Base-by-base conservation (phyloP, 768 basidiomycete species). In the Auricularia sp. region DNA sequence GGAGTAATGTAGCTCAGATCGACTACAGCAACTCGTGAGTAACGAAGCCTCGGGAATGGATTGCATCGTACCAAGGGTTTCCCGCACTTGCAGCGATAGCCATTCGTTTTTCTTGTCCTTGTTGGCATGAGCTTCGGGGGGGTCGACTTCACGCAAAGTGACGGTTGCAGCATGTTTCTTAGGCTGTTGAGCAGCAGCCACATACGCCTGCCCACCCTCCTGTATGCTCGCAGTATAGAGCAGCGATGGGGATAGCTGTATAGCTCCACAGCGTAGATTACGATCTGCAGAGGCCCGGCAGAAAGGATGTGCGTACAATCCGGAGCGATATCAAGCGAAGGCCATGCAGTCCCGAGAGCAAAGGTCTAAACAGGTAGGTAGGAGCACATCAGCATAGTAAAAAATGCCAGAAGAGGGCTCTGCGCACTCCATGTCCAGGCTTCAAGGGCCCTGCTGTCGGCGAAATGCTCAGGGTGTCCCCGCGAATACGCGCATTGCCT, bases 311-410 rank as follows among this genome's bases (percentile, higher is more conserved):
- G 10, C 85, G 70, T 73, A 88, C 90, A 77, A 66, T 85, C 82
- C 62, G 79, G 79, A 34, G 83, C 71, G 64, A 86, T 63, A 7
- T 89, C 87, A 56, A 80, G 70, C 45, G 86, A 88, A n/a, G 90
- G 89, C 90, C 90, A 92, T 69, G 83, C 81, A 58, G 85, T 76
- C 4, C 90, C 91, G 63, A 91, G 77, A 13, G 86, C 83, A 73
- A 86, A 86, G 54, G 79, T 74, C 87, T 88, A 64, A n/a, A 16
- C 42, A n/a, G n/a, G 39, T 3, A 65, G 35, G 56, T 16, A 47
- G 29, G 18, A 64, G 21, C 10, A 7, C 33, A 34, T 51, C 21
- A 18, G 47, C 6, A 51, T 6, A 13, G 16, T 18, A 18, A 16
- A 51, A 21, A 11, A 21, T 21, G 18, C 21, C 11, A 29, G 10